phyloP scores from a whole-genome alignment of 192 early-diverging fungal genomes.

The Coemansia sp. region DNA sequence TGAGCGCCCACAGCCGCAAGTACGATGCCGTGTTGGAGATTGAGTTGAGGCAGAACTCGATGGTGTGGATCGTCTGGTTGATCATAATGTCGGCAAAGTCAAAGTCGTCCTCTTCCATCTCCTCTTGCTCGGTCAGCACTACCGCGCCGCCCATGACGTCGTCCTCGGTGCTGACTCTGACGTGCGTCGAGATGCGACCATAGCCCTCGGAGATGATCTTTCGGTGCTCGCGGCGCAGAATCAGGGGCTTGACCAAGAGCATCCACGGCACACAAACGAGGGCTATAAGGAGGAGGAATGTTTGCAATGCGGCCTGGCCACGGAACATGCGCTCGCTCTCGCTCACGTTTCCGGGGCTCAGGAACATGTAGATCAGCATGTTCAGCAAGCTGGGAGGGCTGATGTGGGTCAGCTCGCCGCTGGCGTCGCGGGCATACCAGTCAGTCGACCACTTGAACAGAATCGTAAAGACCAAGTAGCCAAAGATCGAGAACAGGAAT shows the following conservation, averaged over 20 bases:
- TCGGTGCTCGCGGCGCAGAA: constrained; percentile 78
- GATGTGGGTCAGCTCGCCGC: constrained; percentile 64
- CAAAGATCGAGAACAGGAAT: constrained; percentile 93
- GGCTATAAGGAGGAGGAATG: constrained; percentile 75
- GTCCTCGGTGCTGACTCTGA: constrained; percentile 53
- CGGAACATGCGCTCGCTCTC: constrained; percentile 72
- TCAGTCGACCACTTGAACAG: constrained; percentile 94
- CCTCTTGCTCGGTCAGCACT: constrained; percentile 62
- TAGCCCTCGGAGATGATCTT: constrained; percentile 74
- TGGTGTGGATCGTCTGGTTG: constrained; percentile 97
- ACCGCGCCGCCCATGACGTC: constrained; percentile 46
- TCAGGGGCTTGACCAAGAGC: constrained; percentile 89
- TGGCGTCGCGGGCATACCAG: constrained; percentile 75
- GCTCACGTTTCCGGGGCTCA: constrained; percentile 79
- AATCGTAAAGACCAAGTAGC: constrained; percentile 89
- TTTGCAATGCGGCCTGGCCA: constrained; percentile 86
- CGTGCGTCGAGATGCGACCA: constrained; percentile 58
- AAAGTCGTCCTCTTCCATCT: constrained; percentile 71
- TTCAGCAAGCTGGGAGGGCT: constrained; percentile 93
- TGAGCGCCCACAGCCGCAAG: constrained; percentile 97
- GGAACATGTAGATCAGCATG: constrained; percentile 99
- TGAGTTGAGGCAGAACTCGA: constrained; percentile 93
- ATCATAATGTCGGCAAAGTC: constrained; percentile 97
- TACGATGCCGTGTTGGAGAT: constrained; percentile 99
- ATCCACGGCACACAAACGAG: constrained; percentile 96